Conservation (phyloP, 2,329 filamentous ascomycete genomes). For the Claviceps quebecensis region DNA sequence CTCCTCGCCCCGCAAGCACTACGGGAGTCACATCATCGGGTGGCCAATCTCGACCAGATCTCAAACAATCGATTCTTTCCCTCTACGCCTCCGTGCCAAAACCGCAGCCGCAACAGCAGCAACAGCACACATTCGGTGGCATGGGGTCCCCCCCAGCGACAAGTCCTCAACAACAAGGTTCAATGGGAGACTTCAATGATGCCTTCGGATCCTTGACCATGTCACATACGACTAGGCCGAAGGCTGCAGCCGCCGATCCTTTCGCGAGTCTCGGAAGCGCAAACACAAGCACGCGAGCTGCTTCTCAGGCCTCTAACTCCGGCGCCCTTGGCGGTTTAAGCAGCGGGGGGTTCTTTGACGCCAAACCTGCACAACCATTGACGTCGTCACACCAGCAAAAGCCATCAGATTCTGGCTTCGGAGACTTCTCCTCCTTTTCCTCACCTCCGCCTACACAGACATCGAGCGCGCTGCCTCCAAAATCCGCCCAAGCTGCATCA, state of each 20-base stretch:
- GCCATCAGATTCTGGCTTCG: constrained; percentile 46
- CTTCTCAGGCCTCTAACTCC: constrained; percentile 21
- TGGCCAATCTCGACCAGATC: constrained; percentile 68
- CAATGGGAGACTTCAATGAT: constrained; percentile 57
- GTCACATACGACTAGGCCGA: constrained; percentile 25
- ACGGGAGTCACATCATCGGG: constrained; percentile 46
- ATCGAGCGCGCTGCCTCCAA: constrained; percentile 18
- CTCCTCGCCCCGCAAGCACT: constrained; percentile 74
- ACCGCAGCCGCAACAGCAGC: constrained; percentile 50
- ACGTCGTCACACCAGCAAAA: constrained; percentile 34
- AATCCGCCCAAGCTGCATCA: constrained; percentile 27
- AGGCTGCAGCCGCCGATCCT: constrained; percentile 31
- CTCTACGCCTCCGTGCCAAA: constrained; percentile 78
- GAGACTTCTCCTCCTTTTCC: constrained; percentile 50
- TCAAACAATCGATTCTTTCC: constrained; percentile 95
- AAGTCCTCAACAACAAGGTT: constrained; percentile 34
- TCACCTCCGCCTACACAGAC: constrained; percentile 24
- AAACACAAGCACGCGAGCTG: constrained; percentile 18
- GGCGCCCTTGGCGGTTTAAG: constrained; percentile 39
- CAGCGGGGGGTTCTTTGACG: constrained; percentile 75
- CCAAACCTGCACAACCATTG: constrained; percentile 47
- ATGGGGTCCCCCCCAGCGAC: constrained; percentile 43
- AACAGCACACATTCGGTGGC: constrained; percentile 42
- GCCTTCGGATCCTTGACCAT: constrained; percentile 46
- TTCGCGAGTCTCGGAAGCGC: constrained; percentile 46